Percentiles rank a stretch among this genome's conserved stretches.
Conservation (phyloP, 768 basidiomycete species). For the Pleurotus salmoneostramineus region DNA sequence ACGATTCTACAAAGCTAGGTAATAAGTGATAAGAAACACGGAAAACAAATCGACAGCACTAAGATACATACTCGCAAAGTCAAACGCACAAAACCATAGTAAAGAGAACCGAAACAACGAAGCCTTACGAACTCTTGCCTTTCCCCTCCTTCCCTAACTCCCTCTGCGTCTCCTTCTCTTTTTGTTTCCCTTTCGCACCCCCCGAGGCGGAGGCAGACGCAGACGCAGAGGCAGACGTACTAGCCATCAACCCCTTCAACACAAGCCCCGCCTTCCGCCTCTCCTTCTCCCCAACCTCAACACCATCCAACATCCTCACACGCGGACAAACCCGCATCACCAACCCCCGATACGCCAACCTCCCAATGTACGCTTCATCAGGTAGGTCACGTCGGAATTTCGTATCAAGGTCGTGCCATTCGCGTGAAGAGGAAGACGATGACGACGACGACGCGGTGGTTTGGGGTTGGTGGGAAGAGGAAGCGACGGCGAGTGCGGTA, state of each 20-base stretch:
- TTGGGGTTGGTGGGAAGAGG: background rate
- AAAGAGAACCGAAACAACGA: too few relatives aligned
- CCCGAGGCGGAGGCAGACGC: too few relatives aligned
- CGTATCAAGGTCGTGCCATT: slow-evolving; percentile 76
- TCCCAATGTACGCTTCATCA: slow-evolving; percentile 81
- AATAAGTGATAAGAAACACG: too few relatives aligned
- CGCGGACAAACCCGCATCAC: slow-evolving; percentile 72
- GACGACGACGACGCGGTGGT: background rate
- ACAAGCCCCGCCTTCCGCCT: slow-evolving; percentile 75
- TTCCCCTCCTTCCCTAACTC: slow-evolving; percentile 4
- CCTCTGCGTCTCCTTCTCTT: slow-evolving; percentile 10
- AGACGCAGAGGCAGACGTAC: too few relatives aligned
- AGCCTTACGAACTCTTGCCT: too few relatives aligned
- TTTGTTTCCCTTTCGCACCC: slow-evolving; percentile 13
- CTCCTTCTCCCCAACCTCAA: slow-evolving; percentile 81
- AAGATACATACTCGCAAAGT: too few relatives aligned
- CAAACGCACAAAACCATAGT: too few relatives aligned
- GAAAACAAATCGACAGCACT: too few relatives aligned
- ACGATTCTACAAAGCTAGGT: too few relatives aligned
- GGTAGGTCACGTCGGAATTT: slow-evolving; percentile 90
- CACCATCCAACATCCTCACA: slow-evolving; percentile 80
- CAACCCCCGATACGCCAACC: slow-evolving; percentile 86
- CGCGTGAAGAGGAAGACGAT: background rate
- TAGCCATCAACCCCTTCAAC: slow-evolving; percentile 47
- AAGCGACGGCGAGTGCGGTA: too few relatives aligned